These are phyloP conservation scores for Trypanosoma boissoni DNA, from an alignment of 208 protist species.

Conservation along the genomic window DNA sequence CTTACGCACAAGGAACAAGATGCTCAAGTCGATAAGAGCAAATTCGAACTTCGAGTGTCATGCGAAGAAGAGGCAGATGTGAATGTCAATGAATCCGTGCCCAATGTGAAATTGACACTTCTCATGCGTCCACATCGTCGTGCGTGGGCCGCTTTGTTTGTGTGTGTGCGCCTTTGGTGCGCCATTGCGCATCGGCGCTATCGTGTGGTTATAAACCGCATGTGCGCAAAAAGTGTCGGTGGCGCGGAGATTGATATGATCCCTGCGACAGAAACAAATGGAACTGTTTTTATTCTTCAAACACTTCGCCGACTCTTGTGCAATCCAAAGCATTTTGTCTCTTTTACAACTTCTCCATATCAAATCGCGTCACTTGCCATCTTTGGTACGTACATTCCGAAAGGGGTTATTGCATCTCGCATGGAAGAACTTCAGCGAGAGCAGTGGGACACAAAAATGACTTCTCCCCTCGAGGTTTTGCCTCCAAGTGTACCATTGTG, in stretches of 20 bases:
- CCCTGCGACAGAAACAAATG: conserved; percentile 13
- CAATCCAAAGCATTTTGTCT: conserved; percentile 43
- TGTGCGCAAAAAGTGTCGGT: conserved; percentile 13
- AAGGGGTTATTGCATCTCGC: conserved; percentile 2
- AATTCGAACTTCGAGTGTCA: too few relatives aligned
- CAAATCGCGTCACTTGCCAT: conserved; percentile 41
- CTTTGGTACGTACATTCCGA: conserved; percentile 16
- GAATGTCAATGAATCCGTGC: neutral
- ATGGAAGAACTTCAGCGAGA: conserved; percentile 1
- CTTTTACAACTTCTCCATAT: conserved; percentile 58
- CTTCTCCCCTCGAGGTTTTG: too few relatives aligned
- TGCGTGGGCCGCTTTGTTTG: conserved; percentile 50
- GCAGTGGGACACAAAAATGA: neutral
- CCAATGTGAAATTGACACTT: neutral
- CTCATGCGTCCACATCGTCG: conserved; percentile 15
- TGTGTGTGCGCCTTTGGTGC: conserved; percentile 56
- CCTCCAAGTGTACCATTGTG: neutral
- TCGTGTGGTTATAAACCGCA: conserved; percentile 20
- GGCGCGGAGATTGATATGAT: conserved; percentile 15
- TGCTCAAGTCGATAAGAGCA: too few relatives aligned
- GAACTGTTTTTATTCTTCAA: conserved; percentile 52
- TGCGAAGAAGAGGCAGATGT: neutral
- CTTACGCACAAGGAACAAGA: too few relatives aligned
- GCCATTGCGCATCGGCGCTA: conserved; percentile 39
- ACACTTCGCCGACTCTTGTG: conserved; percentile 41